These are phyloP conservation scores for Adenanthera pavonina DNA, from an alignment of 306 rosid genomes.

Conservation along the genomic window DNA sequence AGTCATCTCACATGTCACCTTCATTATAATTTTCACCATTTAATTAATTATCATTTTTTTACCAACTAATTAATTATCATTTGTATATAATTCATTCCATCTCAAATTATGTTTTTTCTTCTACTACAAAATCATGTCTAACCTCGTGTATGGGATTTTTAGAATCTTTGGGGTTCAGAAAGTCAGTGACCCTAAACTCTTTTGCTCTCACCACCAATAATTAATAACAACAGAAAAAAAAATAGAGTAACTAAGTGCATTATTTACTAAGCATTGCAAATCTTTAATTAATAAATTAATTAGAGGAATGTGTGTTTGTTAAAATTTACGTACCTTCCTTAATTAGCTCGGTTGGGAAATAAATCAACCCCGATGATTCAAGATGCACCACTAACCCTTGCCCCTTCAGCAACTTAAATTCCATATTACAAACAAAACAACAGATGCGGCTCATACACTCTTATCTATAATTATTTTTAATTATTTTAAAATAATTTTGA, in stretches of 20 bases:
- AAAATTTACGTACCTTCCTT: constrained; percentile 58
- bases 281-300: not conserved
- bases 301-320: not conserved
- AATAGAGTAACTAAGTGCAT: too few species aligned
- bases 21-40: too few species aligned
- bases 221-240: not conserved
- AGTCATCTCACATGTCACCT: too few species aligned
- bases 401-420: constrained; percentile 70
- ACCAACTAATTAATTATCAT: too few species aligned
- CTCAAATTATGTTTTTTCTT: too few species aligned
- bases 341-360: constrained; percentile 56
- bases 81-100: too few species aligned
- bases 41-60: too few species aligned
- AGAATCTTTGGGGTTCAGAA: constrained; percentile 73
- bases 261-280: not conserved
- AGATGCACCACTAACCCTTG: constrained; percentile 66
- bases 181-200: constrained; percentile 67
- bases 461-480: too few species aligned
- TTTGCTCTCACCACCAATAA: constrained; percentile 53
- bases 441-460: not conserved
- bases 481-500: too few species aligned
- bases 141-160: constrained; percentile 71
- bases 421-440: not conserved
- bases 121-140: too few species aligned
- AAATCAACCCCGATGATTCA: constrained; percentile 78